These are phyloP conservation scores for Aegilops sharonensis DNA, from an alignment of 176 grass and related monocot genomes.

Conservation along the genomic window DNA sequence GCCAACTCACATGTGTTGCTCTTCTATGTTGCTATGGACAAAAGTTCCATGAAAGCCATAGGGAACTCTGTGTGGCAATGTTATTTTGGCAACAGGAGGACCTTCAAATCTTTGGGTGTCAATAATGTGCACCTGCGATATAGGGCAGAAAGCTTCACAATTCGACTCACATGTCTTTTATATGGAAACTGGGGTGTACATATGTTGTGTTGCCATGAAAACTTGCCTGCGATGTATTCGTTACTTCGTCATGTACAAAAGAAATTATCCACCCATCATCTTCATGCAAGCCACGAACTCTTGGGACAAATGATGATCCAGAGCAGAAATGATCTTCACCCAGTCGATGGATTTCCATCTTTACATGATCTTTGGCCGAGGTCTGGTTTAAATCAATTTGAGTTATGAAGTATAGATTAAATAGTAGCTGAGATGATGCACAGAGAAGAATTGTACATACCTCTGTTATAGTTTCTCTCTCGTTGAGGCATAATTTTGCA, in stretches of 20 bases:
- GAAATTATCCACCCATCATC: slow-evolving; percentile 53
- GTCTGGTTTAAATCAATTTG: neutral
- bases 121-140: slow-evolving; percentile 39
- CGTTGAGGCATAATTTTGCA: slow-evolving; percentile 34
- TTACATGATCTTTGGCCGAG: neutral
- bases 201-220: neutral
- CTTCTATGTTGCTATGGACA: neutral
- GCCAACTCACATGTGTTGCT: neutral
- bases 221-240: slow-evolving; percentile 43
- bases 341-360: slow-evolving; percentile 30
- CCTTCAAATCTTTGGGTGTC: slow-evolving; percentile 34
- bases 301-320: slow-evolving; percentile 48
- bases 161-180: neutral
- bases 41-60: slow-evolving; percentile 55
- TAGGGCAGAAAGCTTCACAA: neutral
- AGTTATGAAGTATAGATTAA: neutral
- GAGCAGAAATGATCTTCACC: slow-evolving; percentile 44
- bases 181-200: neutral
- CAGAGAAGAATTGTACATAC: neutral
- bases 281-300: slow-evolving; percentile 33
- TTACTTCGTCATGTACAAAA: slow-evolving; percentile 39
- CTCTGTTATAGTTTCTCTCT: slow-evolving; percentile 1
- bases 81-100: slow-evolving; percentile 43
- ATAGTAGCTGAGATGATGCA: neutral
- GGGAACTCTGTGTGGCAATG: slow-evolving; percentile 41